These are phyloP conservation scores for Nicotiana obtusifolia DNA, from an alignment of 257 asterid genomes.

Conservation along the genomic window DNA sequence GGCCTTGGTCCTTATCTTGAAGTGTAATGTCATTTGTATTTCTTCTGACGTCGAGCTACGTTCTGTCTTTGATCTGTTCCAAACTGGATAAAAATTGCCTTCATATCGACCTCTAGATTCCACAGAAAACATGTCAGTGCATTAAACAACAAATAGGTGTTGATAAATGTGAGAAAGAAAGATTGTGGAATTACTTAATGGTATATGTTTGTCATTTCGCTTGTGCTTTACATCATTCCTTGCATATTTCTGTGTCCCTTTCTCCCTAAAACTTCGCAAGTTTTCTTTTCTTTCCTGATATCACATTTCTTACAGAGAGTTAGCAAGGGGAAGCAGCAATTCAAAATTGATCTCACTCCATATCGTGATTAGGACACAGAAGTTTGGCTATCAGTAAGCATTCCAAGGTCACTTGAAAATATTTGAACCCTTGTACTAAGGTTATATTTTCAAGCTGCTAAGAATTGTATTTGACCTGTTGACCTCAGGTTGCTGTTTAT, in stretches of 20 bases:
- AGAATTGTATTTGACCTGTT: neutral
- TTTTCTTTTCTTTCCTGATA: conserved; percentile 5
- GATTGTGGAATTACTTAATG: neutral
- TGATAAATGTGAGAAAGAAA: neutral
- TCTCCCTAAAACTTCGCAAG: neutral
- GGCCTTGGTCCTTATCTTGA: neutral
- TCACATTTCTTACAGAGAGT: conserved; percentile 42
- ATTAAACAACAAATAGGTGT: neutral
- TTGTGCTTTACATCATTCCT: neutral
- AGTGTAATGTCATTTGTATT: neutral
- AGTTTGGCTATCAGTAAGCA: conserved; percentile 9
- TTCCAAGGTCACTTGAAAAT: neutral
- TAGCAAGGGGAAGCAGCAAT: conserved; percentile 81
- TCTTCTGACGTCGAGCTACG: neutral
- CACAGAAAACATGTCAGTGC: neutral
- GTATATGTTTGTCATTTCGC: neutral
- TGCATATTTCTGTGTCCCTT: neutral
- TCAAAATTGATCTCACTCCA: conserved; percentile 80
- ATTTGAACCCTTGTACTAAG: neutral
- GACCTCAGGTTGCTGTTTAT: neutral
- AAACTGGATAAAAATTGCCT: neutral
- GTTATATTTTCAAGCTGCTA: neutral
- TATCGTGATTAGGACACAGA: conserved; percentile 23
- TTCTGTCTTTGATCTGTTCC: neutral
- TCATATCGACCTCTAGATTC: neutral